Evolutionary conservation across 345 rosid genomes (phyloP).

Genomic region (Sisymbrium altissimum): DNA sequence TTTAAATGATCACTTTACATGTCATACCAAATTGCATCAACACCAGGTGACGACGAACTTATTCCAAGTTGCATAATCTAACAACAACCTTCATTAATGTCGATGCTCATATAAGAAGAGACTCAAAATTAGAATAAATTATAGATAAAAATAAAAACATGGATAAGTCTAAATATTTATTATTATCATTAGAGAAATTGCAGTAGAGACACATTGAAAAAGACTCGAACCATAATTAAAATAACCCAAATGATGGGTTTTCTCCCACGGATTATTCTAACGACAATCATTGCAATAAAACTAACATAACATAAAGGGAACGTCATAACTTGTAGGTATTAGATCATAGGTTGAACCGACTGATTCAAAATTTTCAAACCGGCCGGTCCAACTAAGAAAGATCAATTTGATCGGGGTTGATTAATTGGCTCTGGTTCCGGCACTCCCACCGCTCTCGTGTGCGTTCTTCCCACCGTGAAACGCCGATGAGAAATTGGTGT

Average conservation of each 20-base stretch:
- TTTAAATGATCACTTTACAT: background rate
- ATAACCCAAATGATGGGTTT: constrained; percentile 33
- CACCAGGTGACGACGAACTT: background rate
- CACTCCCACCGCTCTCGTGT: constrained; percentile 25
- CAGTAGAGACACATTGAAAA: constrained; percentile 24
- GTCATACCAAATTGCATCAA: constrained; percentile 16
- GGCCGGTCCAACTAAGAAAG: constrained; percentile 22
- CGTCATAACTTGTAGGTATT: background rate
- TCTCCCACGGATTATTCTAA: constrained; percentile 36
- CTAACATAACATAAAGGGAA: constrained; percentile 5
- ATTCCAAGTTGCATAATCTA: constrained; percentile 21
- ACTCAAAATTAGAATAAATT: background rate
- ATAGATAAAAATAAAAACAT: background rate
- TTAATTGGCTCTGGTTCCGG: constrained; percentile 31
- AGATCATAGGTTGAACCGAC: constrained; percentile 19
- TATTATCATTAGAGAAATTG: constrained; percentile 27
- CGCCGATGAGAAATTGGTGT: constrained; percentile 44
- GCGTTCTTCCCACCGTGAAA: constrained; percentile 37
- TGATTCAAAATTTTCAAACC: constrained; percentile 16
- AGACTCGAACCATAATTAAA: constrained; percentile 34
- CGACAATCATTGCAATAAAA: constrained; percentile 30
- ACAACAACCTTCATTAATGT: constrained; percentile 23
- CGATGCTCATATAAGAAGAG: background rate
- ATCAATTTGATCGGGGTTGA: constrained; percentile 14
- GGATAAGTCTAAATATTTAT: background rate